Base-by-base conservation (phyloP, 805 yeast genomes). In the Wickerhamomyces xylosicus region DNA sequence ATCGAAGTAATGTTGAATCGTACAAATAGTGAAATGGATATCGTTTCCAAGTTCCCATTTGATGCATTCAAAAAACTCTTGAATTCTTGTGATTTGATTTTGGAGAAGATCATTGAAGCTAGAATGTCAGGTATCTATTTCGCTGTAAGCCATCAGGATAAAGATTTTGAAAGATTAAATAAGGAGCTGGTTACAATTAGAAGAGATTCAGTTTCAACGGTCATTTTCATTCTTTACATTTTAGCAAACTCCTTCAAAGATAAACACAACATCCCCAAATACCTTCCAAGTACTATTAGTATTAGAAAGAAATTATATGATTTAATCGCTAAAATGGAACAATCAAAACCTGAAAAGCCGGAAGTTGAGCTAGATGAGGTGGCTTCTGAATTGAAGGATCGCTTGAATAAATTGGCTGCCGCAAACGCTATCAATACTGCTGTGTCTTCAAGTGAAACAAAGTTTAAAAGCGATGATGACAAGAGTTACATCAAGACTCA, bases 51-150 rank as follows among this genome's bases (percentile, higher is more conserved):
- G 9, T 67, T 68, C 47, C 58, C 66, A 29, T 48, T 54, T 1
- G 39, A 40, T 2, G 48, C 58, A 4, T 67, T 70, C 42, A 45
- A 48, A 16, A 49, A 50, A 5, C 38, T 71, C 19, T 37, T 71
- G 10, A 46, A 56, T 3, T 53, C 63, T 0, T 67, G 72, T 43
- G 66, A 65, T 38, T 42, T 44, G 11, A 48, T 71, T 2, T 46
- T 68, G 28, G 71, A 67, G 34, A 64, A 62, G 40, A 57, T 65
- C 31, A 59, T 67, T n/a, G 72, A 68, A 42, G 72, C 76, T 1
- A 57, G 76, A 47, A 64, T 69, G 39, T 63, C 71, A n/a, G 69
- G 72, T 16, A 50, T 65, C 2, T 66, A 62, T 43, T 71, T 71
- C 50, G 66, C 63, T 41, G 62, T 67, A 20, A 69, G 66, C 67